phyloP scores from a whole-genome alignment of 768 basidiomycete species.

The Lactarius sp. region DNA sequence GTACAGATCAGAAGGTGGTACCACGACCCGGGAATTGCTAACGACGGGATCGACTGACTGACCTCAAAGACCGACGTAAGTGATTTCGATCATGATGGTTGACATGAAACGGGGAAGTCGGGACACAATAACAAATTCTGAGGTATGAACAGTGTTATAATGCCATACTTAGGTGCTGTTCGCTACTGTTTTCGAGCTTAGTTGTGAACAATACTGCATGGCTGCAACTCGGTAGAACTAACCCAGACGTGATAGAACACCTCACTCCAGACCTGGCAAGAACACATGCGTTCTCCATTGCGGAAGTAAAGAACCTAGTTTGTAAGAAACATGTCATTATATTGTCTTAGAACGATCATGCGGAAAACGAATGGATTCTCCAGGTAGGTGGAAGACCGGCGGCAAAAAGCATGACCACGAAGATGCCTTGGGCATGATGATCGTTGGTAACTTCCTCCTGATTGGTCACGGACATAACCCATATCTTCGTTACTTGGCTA shows the following conservation, averaged over 20 bases:
- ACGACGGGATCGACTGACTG: neutral
- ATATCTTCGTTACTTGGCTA: neutral
- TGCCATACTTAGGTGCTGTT: neutral
- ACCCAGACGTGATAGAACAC: neutral
- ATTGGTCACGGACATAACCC: neutral
- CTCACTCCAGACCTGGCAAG: neutral
- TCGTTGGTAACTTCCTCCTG: neutral
- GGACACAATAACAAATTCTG: slow-evolving; percentile 1
- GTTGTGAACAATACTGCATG: neutral
- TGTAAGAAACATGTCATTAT: neutral
- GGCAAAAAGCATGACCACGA: neutral
- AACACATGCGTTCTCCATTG: neutral
- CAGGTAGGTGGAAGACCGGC: neutral
- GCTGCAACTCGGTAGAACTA: neutral
- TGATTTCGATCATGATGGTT: neutral
- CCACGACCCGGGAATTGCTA: neutral
- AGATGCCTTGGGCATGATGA: no score
- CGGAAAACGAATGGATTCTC: neutral
- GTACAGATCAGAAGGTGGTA: neutral
- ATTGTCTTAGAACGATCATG: neutral
- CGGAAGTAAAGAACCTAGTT: neutral
- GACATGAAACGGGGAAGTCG: neutral
- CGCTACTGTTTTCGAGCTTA: neutral
- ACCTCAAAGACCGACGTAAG: neutral
- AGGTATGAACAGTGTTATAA: no score